Base-by-base conservation (phyloP, 768 basidiomycete genomes). In the Xerocomellus amylosporus region DNA sequence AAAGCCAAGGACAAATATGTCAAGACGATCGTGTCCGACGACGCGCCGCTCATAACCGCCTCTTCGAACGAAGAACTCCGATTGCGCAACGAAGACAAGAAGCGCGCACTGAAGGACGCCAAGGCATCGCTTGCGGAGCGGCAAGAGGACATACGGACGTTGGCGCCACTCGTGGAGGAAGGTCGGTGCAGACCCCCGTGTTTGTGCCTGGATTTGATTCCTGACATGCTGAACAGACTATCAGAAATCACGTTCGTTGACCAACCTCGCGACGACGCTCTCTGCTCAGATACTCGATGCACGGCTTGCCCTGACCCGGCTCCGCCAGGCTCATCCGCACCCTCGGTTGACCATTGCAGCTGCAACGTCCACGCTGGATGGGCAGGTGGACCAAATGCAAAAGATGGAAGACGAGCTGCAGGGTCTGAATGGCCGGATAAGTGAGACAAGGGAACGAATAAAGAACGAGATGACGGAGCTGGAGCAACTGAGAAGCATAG, bases 1-100 rank as follows among this genome's bases (percentile, higher is more conserved):
- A 90, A 93, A 60, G 90, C 93, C 4, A 96, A 95, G 66, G 84
- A 91, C 62, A 86, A 88, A 70, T 95, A 94, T 64, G 79, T 93
- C 61, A 87, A 88, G 67, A 85, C 84, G 1, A 93, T 95, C 61
- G 87, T 93, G 46, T 90, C 86, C 65, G 88, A 93, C 58, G 90
- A 94, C 54, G 88, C 90, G 0, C 87, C 88, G 3, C 82, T 85
- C 54, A 83, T 93, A 38, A 87, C 87, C 6, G 84, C 84, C 8
- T 87, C 87, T n/a, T 85, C 87, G 56, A 94, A 93, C 62, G 83
- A 87, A 55, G 79, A 78, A 20, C 77, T 90, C 9, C 71, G 77
- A 22, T 62, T 73, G 7, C 70, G 72, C 44, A 93, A 91, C 61
- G 83, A 82, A 47, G 73, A 81, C 61, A 90, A 88, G 75, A 93